Base-by-base conservation (phyloP, 2,329 filamentous ascomycete species). In the Lachnellula cervina region DNA sequence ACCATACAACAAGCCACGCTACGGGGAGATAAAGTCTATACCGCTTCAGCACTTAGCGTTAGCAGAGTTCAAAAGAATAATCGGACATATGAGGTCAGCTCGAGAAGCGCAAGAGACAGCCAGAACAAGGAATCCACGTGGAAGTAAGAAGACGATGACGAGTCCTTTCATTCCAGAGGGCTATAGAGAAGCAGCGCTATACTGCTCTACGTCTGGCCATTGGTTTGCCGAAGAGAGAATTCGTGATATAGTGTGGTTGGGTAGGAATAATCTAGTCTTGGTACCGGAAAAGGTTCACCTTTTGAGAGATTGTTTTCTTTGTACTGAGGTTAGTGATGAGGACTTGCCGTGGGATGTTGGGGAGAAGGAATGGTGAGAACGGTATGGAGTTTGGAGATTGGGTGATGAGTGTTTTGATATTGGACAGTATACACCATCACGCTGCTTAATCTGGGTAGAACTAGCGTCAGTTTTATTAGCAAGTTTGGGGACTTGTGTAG, bases 261-360 rank as follows among this genome's bases (percentile, higher is more conserved):
- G 35, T 19, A 51, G 38, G 40, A 44, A 44, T 17, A 45, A 32
- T 25, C 32, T n/a, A 2, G 25, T 28, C 16, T 51, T 32, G 40
- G 7, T 14, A 40, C 25, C 17, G 34, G 28, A n/a, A 7, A 48
- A 48, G 25, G 28, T 14, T 23, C 32, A 25, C 38, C 13, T 34
- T 42, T 16, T 52, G 13, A 50, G 16, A 5, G 37, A 51, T 16
- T 16, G 42, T 21, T 62, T 59, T 19, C 52, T 58, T 2, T 62
- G 53, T 40, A 23, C 35, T 5, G 13, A 48, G 21, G 35, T 60
- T 25, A 21, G 40, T 4, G 54, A 59, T 42, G 53, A 55, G 5
- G 56, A 58, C 11, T 34, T 60, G 5, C 59, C 59, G 4, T 60
- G 59, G 59, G 49, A 58, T 42, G 9, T 43, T n/a, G 48, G 51